These are phyloP conservation scores for Colletotrichum zoysiae DNA, from an alignment of 2,329 filamentous ascomycete species.

Conservation along the genomic window DNA sequence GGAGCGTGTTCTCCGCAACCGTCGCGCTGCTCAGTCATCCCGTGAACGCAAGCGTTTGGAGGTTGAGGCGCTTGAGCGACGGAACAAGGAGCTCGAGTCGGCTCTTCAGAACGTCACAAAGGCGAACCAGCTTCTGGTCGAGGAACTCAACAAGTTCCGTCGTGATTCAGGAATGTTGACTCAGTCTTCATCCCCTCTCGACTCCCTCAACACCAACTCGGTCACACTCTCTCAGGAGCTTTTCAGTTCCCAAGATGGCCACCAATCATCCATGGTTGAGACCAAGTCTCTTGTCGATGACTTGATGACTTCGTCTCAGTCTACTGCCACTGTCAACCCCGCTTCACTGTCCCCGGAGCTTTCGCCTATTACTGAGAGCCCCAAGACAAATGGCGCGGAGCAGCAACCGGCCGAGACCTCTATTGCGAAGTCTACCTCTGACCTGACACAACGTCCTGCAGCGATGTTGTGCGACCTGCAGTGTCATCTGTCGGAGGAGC, in stretches of 20 bases:
- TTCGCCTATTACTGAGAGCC: constrained; percentile 62
- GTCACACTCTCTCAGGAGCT: constrained; percentile 71
- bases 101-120: constrained; percentile 72
- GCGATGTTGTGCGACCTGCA: constrained; percentile 99
- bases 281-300: constrained; percentile 57
- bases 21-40: constrained; percentile 95
- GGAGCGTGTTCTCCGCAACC: constrained; percentile 95
- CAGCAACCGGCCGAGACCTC: constrained; percentile 46
- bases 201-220: constrained; percentile 59
- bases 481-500: constrained; percentile 95
- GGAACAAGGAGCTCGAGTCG: constrained; percentile 78
- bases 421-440: constrained; percentile 64
- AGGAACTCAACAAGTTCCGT: constrained; percentile 64
- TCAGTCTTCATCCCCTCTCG: constrained; percentile 57
- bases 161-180: constrained; percentile 57
- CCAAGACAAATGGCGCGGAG: constrained; percentile 48
- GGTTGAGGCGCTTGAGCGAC: constrained; percentile 85
- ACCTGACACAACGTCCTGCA: constrained; percentile 99
- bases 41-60: constrained; percentile 90
- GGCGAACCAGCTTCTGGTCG: constrained; percentile 61
- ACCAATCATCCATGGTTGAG: constrained; percentile 48
- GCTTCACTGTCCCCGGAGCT: constrained; percentile 71
- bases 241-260: constrained; percentile 63
- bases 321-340: constrained; percentile 69
- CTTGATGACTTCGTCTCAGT: constrained; percentile 56